Base-by-base conservation (phyloP, 164 flowering plant genomes). In the Pachysandra terminalis region DNA sequence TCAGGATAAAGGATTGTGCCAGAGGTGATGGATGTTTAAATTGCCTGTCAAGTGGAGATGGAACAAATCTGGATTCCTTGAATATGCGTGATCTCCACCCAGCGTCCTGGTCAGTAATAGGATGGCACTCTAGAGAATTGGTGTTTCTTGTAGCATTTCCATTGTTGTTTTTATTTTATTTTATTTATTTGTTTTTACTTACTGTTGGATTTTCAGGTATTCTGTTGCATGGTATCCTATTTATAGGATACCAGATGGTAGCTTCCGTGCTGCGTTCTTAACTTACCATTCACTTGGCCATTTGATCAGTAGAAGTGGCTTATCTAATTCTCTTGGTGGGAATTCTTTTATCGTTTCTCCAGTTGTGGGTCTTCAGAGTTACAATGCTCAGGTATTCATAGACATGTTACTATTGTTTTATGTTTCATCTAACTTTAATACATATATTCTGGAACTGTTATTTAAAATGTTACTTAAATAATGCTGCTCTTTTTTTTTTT, bases 221-320 rank as follows among this genome's bases (percentile, higher is more conserved):
- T 78, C 93, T 19, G 91, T 90, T 63, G 96, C 96, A 8, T 90
- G 96, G 96, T 90, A 90, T 79, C 96, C 96, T n/a, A 87, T 90
- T 55, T 90, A 90, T 60, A 78, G 86, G 68, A 90, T 90, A 56
- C 93, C 96, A 9, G 88, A 82, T 59, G 90, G 85, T 9, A 80
- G 76, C 49, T 74, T 88, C 3, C 89, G 85, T 63, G 85, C 93
- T 16, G 83, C 93, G 56, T 90, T 90, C 79, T 74, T 90, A 80
- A 90, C 96, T 45, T 88, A 83, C 67, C 96, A 90, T 79, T 88
- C 96, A 59, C 82, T 90, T 19, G 89, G 92, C 37, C 85, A 87
- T 77, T 74, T 85, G 59, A 70, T 75, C 69, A 75, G 25, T 61
- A 73, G 86, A 77, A 65, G 67, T 62, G 23, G 69, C 45, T 53